Base-by-base conservation (phyloP, 108 stramenopile species). In the Pinguiococcus pyrenoidosus region DNA sequence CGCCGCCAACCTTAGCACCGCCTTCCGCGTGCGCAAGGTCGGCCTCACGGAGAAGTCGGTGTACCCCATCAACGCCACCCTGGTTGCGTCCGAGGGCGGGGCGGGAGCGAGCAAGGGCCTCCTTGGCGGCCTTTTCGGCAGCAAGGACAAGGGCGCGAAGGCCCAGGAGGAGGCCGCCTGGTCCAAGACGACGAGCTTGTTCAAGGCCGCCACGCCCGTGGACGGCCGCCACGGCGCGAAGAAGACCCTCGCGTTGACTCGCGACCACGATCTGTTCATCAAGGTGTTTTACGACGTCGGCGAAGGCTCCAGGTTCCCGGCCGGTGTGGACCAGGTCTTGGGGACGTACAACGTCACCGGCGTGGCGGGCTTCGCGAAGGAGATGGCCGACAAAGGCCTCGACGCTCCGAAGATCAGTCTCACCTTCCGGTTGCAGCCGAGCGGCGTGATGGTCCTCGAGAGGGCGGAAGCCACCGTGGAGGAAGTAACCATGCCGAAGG, bases 381-480 rank as follows among this genome's bases (percentile, higher is more conserved):
- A 93, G 47, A 86, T 87, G 87, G 73, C 74, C 39, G 87, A 78
- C 44, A 85, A 91, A 71, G 78, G 75, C 13, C 57, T 81, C 30
- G 87, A 82, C 16, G 29, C 51, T 17, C 96, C 96, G 25, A 99
- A 99, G 80, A 82, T 99, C 5, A 76, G 88, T 1, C 58, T 99
- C 44, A 81, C 86, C 56, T 95, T 99, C 68, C 79, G 84, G 46
- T 59, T 95, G 42, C 83, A 77, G 43, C 46, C 66, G 5, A 85
- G 76, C 49, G 96, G 93, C 33, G 75, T 88, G 14, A 80, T 84
- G 7, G 37, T 69, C 41, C 67, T 99, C 14, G 41, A 77, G 17
- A 87, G 87, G 65, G 96, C 93, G 3, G 92, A 95, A 66, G 93
- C 90, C 27, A 69, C 66, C 21, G 82, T 95, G 33, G 92, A 89